Evolutionary conservation across 169 alveolate species (phyloP).

Genomic region (Theileria luwenshuni): DNA sequence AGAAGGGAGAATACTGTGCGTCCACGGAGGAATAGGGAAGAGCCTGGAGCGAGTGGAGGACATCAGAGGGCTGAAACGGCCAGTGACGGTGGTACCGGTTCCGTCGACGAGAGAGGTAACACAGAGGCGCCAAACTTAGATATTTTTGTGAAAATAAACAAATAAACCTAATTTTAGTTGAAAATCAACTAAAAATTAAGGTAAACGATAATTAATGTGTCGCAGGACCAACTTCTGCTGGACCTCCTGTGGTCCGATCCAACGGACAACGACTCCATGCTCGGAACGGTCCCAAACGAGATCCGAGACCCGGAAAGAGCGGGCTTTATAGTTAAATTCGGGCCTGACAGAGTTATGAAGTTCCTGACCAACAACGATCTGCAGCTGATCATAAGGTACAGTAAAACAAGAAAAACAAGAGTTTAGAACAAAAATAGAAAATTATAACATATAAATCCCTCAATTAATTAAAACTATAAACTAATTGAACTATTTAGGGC

Average conservation of each 20-base stretch:
- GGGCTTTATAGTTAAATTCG: conserved; percentile 98
- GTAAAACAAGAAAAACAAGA: background rate
- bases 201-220: no score
- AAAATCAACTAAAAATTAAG: no score
- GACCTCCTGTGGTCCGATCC: conserved; percentile 94
- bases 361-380: conserved; percentile 85
- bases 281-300: conserved; percentile 97
- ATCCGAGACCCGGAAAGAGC: conserved; percentile 98
- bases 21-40: conserved; percentile 99
- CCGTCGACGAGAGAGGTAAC: conserved; percentile 81
- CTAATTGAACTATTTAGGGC: conserved; percentile 88
- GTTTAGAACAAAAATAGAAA: background rate
- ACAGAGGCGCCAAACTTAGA: background rate
- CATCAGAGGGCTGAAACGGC: conserved; percentile 89
- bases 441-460: background rate
- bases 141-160: background rate
- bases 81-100: conserved; percentile 93
- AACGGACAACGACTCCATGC: conserved; percentile 96
- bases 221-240: conserved; percentile 81
- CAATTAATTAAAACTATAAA: conserved; percentile 62
- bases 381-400: conserved; percentile 75
- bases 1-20: conserved; percentile 95
- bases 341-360: conserved; percentile 91
- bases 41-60: conserved; percentile 86
- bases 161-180: no score